Evolutionary conservation across 2,329 filamentous ascomycete species (phyloP).

Genomic region (Myriosclerotinia curreyana): DNA sequence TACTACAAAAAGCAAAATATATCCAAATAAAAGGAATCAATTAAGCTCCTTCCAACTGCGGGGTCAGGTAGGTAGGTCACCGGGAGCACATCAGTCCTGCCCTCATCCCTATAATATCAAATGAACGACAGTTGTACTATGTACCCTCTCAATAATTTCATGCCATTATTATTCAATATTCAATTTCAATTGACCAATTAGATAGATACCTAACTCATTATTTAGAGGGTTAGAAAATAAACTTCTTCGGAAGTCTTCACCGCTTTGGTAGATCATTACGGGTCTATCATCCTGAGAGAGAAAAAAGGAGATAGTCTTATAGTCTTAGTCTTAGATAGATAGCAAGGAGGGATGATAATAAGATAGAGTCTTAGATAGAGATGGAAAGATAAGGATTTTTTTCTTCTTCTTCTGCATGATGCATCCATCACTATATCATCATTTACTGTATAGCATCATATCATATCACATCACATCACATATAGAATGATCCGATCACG

Average conservation of each 20-base stretch:
- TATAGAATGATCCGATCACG: background rate
- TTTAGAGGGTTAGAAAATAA: background rate
- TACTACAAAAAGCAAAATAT: no score
- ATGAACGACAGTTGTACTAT: no score
- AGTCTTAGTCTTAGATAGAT: no score
- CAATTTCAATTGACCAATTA: background rate
- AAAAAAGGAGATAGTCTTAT: constrained; percentile 12
- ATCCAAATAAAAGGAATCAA: no score
- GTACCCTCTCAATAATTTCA: no score
- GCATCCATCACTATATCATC: background rate
- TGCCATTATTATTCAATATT: no score
- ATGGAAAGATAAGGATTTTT: constrained; percentile 2
- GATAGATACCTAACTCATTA: background rate
- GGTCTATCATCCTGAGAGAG: background rate
- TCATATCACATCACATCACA: background rate
- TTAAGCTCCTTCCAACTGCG: no score
- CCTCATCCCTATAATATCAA: no score
- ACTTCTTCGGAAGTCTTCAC: constrained; percentile 1
- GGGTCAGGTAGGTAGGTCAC: no score
- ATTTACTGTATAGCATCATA: background rate
- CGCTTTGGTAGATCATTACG: constrained; percentile 13
- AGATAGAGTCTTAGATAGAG: no score
- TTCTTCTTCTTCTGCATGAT: background rate
- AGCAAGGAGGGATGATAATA: constrained; percentile 6
- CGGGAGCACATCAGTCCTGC: no score